These are phyloP conservation scores for Penicillium arizonense DNA, from an alignment of 495 filamentous ascomycete species.

Conservation along the genomic window DNA sequence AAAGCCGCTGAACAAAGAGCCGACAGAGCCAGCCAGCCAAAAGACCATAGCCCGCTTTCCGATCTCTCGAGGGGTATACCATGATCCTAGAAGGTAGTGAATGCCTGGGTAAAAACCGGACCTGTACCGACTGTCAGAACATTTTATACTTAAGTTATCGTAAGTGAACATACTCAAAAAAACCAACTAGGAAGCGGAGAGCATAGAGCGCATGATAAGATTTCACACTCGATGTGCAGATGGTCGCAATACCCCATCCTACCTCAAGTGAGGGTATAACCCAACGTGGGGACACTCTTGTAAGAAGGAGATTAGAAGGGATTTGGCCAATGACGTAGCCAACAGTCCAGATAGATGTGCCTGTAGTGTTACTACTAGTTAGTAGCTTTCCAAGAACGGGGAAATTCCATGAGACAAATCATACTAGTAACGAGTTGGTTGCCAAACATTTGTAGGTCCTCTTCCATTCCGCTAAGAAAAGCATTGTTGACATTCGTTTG, in stretches of 20 bases:
- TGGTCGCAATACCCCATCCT: conserved; percentile 45
- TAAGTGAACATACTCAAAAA: conserved; percentile 23
- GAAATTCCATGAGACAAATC: background rate
- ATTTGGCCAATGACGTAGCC: conserved; percentile 59
- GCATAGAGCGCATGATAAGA: conserved; percentile 45
- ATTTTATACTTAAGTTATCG: background rate
- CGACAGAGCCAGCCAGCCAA: conserved; percentile 45
- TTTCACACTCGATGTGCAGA: conserved; percentile 39
- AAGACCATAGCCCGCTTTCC: conserved; percentile 54
- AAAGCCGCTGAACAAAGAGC: conserved; percentile 52
- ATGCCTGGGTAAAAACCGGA: conserved; percentile 38
- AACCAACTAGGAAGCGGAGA: conserved; percentile 51
- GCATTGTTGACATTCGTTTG: conserved; percentile 51
- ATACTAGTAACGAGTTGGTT: conserved; percentile 19
- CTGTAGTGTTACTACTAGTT: conserved; percentile 21
- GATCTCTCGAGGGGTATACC: conserved; percentile 50
- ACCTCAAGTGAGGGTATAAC: conserved; percentile 40
- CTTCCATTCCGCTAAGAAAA: conserved; percentile 38
- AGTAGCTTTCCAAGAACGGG: conserved; percentile 36
- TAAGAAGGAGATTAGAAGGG: conserved; percentile 53
- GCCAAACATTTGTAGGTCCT: conserved; percentile 35
- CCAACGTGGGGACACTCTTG: conserved; percentile 42
- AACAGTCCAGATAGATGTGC: conserved; percentile 52
- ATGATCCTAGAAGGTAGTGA: conserved; percentile 32
- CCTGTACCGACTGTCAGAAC: conserved; percentile 7